phyloP scores from a whole-genome alignment of 179 eudicot genomes.

The Silene noctiflora region DNA sequence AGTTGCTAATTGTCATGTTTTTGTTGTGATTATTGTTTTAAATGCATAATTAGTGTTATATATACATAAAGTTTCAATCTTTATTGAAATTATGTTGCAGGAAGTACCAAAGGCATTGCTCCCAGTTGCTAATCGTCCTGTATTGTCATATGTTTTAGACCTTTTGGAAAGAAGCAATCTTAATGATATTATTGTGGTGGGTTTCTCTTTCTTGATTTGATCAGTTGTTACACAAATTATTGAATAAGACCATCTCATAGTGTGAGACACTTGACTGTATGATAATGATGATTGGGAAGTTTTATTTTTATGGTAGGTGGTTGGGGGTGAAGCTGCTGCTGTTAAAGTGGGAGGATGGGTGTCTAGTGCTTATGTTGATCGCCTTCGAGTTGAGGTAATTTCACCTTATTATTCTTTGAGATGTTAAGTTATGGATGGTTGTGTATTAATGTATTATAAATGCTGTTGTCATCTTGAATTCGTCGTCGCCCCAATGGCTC shows the following conservation, averaged over 20 bases:
- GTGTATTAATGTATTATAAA: neutral
- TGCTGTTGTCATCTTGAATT: neutral
- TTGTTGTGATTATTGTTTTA: conserved; percentile 27
- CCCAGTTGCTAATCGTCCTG: conserved; percentile 92
- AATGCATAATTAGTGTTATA: neutral
- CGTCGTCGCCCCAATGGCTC: neutral
- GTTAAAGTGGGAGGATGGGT: conserved; percentile 75
- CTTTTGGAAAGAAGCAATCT: conserved; percentile 81
- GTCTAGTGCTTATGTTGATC: conserved; percentile 78
- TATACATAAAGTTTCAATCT: neutral
- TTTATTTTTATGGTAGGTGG: conserved; percentile 48
- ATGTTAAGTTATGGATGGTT: neutral
- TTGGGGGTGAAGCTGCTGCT: conserved; percentile 83
- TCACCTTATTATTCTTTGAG: neutral
- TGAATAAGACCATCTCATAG: neutral
- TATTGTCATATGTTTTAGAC: conserved; percentile 77
- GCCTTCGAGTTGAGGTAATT: conserved; percentile 78
- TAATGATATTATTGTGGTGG: conserved; percentile 83
- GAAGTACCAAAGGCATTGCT: conserved; percentile 90
- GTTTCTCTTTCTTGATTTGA: conserved; percentile 20
- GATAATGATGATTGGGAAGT: conserved; percentile 9
- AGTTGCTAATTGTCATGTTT: conserved; percentile 90
- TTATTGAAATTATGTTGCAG: conserved; percentile 26
- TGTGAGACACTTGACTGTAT: conserved; percentile 2
- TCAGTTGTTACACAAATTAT: neutral